A percentile compares a stretch with the other conserved stretches of the same genome.
phyloP scores from a whole-genome alignment of 2,329 filamentous ascomycete genomes.

The Ophiostoma pallidulum region DNA sequence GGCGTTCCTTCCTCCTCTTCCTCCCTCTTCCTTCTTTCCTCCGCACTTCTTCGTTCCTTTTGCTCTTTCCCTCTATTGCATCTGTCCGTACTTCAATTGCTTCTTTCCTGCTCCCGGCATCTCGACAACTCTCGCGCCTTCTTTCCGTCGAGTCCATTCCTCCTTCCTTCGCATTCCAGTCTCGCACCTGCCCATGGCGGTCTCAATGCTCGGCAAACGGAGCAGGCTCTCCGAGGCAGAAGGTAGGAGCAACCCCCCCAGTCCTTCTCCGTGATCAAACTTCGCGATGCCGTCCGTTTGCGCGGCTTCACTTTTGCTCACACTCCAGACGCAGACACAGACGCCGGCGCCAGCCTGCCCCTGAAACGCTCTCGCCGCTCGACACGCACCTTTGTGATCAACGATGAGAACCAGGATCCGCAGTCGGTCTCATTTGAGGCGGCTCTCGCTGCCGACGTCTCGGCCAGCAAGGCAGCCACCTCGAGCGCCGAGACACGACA shows the following conservation, averaged over 20 bases:
- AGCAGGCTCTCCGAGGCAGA: constrained; percentile 1
- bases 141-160: neutral
- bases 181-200: no score
- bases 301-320: neutral
- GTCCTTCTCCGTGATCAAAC: no score
- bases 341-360: constrained; percentile 24
- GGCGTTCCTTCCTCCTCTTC: neutral
- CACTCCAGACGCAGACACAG: neutral
- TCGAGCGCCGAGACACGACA: neutral
- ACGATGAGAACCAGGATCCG: constrained; percentile 61
- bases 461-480: constrained; percentile 17
- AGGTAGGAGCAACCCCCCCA: constrained; percentile 7
- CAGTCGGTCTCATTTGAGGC: constrained; percentile 31
- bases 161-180: neutral
- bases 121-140: neutral
- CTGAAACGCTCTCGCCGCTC: constrained; percentile 38
- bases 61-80: constrained; percentile 1
- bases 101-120: neutral
- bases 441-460: constrained; percentile 21
- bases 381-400: constrained; percentile 35
- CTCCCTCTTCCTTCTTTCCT: neutral
- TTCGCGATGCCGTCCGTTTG: no score
- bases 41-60: neutral
- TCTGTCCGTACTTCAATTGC: neutral
- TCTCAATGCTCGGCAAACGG: constrained; percentile 13